A percentile compares a stretch with the other conserved stretches of the same genome.
phyloP scores from a whole-genome alignment of 75 land plant genomes.

The Sequoiadendron giganteum region DNA sequence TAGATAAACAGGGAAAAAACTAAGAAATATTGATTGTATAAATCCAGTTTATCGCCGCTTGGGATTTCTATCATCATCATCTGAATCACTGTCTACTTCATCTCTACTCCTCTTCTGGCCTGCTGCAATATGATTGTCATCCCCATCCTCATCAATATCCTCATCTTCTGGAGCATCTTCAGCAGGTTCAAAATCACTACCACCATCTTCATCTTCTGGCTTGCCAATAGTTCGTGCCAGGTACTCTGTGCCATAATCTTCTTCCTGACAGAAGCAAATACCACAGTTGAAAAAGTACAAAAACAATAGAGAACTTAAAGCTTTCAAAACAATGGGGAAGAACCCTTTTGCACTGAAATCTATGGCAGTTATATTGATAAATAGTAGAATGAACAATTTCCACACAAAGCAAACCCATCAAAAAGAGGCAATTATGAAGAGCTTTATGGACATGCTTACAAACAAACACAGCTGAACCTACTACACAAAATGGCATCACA shows the following conservation, averaged over 20 bases:
- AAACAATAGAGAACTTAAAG: not conserved
- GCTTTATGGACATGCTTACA: not conserved
- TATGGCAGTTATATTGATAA: not conserved
- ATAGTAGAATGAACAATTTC: not conserved
- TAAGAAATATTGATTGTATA: not conserved
- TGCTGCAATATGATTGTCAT: slow-evolving; percentile 22
- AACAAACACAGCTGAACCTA: too few species aligned
- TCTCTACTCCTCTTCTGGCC: slow-evolving; percentile 21
- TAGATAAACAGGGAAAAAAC: not conserved
- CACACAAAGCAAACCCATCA: not conserved
- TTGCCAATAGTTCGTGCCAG: slow-evolving; percentile 28
- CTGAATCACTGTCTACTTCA: slow-evolving; percentile 16
- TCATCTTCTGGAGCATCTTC: slow-evolving; percentile 35
- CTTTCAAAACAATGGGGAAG: not conserved
- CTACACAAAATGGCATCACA: too few species aligned
- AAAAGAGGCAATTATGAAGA: not conserved
- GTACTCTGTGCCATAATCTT: slow-evolving; percentile 42
- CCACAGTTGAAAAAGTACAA: not conserved
- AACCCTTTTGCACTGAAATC: not conserved
- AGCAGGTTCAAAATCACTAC: slow-evolving; percentile 44
- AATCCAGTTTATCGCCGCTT: slow-evolving; percentile 18
- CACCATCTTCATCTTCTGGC: slow-evolving; percentile 46
- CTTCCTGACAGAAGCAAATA: slow-evolving; percentile 8
- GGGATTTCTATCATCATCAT: slow-evolving; percentile 22
- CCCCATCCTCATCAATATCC: slow-evolving; percentile 41